A percentile compares a stretch with the other conserved stretches of the same genome.
Evolutionary conservation across 2,329 filamentous ascomycete species (phyloP).

Genomic region (Scedosporium boydii): DNA sequence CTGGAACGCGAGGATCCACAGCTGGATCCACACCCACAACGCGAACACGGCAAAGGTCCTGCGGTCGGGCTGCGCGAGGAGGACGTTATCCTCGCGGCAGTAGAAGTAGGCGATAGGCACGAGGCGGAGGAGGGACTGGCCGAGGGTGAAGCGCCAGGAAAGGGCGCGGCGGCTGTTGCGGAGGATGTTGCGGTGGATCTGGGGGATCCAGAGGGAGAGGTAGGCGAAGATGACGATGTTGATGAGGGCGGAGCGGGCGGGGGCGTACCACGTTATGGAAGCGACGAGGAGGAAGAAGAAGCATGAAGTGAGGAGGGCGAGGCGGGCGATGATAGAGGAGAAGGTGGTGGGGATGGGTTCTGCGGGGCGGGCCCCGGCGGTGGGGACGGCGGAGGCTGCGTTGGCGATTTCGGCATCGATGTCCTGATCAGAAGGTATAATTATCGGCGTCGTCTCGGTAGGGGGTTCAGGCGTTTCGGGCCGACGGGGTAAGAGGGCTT

Average conservation of each 20-base stretch:
- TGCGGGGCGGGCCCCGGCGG: slow-evolving; percentile 15
- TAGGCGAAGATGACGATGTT: slow-evolving; percentile 63
- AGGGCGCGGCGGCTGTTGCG: slow-evolving; percentile 87
- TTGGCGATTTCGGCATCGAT: slow-evolving; percentile 47
- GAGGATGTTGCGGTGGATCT: slow-evolving; percentile 82
- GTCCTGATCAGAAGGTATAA: slow-evolving; percentile 55
- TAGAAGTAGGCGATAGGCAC: slow-evolving; percentile 83
- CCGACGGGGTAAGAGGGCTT: slow-evolving; percentile 23
- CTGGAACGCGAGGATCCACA: slow-evolving; percentile 69
- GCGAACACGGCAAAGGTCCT: slow-evolving; percentile 49
- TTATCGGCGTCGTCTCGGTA: slow-evolving; percentile 32
- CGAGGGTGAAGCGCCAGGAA: slow-evolving; percentile 83
- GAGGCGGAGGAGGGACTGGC: slow-evolving; percentile 70
- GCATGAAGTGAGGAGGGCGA: slow-evolving; percentile 44
- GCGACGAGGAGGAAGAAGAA: slow-evolving; percentile 50
- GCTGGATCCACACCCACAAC: slow-evolving; percentile 81
- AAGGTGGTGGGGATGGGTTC: slow-evolving; percentile 32
- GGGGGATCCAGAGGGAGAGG: slow-evolving; percentile 84
- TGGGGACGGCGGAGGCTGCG: slow-evolving; percentile 25
- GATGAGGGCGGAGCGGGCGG: slow-evolving; percentile 45
- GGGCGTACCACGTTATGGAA: slow-evolving; percentile 50
- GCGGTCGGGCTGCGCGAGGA: slow-evolving; percentile 64
- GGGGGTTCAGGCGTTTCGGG: slow-evolving; percentile 26
- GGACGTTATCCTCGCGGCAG: slow-evolving; percentile 64
- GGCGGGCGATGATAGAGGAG: slow-evolving; percentile 46